Evolutionary conservation across 371 early-diverging fungal genomes (phyloP), one percentile per base, ranked within the genome.

Genomic region (Zopfochytrium polystomum): DNA sequence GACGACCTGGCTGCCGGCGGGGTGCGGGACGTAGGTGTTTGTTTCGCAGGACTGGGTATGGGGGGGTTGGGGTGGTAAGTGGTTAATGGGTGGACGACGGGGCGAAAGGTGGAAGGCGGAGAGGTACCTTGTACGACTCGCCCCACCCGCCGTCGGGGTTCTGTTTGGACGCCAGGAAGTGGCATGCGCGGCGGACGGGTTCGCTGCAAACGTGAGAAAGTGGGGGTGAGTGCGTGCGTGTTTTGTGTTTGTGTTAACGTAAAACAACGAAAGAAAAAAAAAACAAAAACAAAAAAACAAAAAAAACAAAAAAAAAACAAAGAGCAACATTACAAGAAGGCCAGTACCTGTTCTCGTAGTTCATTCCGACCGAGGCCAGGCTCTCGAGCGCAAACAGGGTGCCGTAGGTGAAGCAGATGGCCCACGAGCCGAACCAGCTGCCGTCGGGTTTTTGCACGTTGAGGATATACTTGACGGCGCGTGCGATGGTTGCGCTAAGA

Each of bases 401-500:
- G n/a, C 93, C 96, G 68, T 97, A 97, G 2, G 96, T 96, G 63
- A 91, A 97, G 72, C 98, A 97, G 63, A 97, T 89, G 32, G 87
- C 98, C 98, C 98, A 97, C 33, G 87, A 80, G 15, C 98, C 98
- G 70, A 86, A 95, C 95, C 95, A 97, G 42, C 88, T 84, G 23
- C 98, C 98, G 70, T 96, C 95, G 22, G 70, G 69, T 20, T 81
- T 69, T 71, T 97, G 96, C 6, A 74, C 76, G 20, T 70, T 66
- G 18, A 87, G 65, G 58, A 97, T 89, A 66, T 82, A 96, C 25
- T 79, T 57, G 35, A 92, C 72, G 7, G 89, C 89, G 7, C 82
- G 78, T 20, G 78, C 59, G 48, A 88, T 63, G 68, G 77, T 73
- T 29, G 54, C 38, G 38, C 72, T 68, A 35, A 13, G 9, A 62